These are phyloP conservation scores for Candida golubevii DNA, from an alignment of 805 yeast species.

Conservation along the genomic window DNA sequence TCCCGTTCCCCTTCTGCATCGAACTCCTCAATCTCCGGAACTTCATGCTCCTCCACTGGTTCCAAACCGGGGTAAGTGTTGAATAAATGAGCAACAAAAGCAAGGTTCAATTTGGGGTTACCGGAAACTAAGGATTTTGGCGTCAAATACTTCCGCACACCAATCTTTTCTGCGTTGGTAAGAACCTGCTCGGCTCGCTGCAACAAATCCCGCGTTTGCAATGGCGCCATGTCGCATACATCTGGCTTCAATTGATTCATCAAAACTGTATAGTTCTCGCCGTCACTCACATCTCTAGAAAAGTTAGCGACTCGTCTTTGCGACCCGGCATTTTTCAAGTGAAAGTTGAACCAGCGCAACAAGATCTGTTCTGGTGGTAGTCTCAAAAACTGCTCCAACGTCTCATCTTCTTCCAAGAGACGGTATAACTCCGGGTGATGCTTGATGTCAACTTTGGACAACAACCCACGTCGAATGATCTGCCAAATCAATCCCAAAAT, in stretches of 20 bases:
- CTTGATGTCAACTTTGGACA: conserved; percentile 92
- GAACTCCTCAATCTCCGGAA: conserved; percentile 92
- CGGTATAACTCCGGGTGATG: conserved; percentile 95
- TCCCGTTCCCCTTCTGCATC: conserved; percentile 99
- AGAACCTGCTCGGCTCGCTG: conserved; percentile 86
- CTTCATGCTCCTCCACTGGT: conserved; percentile 87
- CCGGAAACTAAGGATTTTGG: conserved; percentile 92
- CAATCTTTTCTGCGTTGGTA: conserved; percentile 82
- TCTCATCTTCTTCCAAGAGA: conserved; percentile 91
- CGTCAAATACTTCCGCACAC: conserved; percentile 90
- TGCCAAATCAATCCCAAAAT: conserved; percentile 95
- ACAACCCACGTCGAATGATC: conserved; percentile 91
- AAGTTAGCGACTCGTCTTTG: conserved; percentile 82
- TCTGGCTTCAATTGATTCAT: conserved; percentile 86
- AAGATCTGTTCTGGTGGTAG: conserved; percentile 96
- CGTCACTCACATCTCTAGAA: conserved; percentile 84
- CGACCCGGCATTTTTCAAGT: conserved; percentile 89
- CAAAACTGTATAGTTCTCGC: conserved; percentile 89
- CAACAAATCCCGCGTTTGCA: conserved; percentile 69
- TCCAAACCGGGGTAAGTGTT: conserved; percentile 96
- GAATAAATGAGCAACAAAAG: conserved; percentile 95
- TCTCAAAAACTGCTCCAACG: conserved; percentile 92
- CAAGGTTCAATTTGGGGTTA: conserved; percentile 92
- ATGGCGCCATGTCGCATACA: conserved; percentile 74
- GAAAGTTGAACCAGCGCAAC: conserved; percentile 96